Conservation (phyloP, 2,329 filamentous ascomycete genomes). For the Beauveria sp. region DNA sequence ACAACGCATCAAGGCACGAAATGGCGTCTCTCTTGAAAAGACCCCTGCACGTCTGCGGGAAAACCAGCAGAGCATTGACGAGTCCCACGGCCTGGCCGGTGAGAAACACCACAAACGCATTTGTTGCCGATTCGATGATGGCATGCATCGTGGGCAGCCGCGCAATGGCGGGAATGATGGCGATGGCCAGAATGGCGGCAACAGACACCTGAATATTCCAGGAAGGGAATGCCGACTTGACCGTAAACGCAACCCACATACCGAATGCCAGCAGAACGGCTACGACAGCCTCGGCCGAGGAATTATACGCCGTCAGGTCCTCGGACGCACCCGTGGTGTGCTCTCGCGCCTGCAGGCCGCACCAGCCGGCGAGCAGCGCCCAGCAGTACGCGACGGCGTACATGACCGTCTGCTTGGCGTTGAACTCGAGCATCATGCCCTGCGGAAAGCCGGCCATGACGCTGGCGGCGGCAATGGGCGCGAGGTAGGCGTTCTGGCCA, state of each 20-base stretch:
- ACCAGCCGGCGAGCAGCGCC: conserved; percentile 9
- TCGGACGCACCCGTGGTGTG: not conserved
- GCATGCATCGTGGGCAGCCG: not conserved
- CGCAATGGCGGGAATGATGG: not conserved
- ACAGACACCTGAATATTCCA: conserved; percentile 2
- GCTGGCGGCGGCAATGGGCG: conserved; percentile 4
- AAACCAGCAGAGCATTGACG: not conserved
- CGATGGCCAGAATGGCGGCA: not conserved
- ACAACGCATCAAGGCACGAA: not conserved
- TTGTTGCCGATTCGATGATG: not conserved
- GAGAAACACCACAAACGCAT: not conserved
- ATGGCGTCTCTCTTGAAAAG: conserved; percentile 2
- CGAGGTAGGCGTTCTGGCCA: conserved; percentile 8
- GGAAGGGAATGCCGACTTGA: conserved; percentile 6
- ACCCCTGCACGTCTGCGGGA: conserved; percentile 6
- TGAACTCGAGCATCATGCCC: conserved; percentile 7
- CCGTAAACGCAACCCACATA: conserved; percentile 7
- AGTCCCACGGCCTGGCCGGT: not conserved
- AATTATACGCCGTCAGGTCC: not conserved
- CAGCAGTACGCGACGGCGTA: conserved; percentile 8
- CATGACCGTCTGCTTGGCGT: not conserved
- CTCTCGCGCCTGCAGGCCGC: conserved; percentile 2
- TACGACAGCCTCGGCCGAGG: conserved; percentile 7
- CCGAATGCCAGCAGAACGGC: not conserved
- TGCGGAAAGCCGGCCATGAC: conserved; percentile 4